Evolutionary conservation across 169 alveolate genomes (phyloP).

Genomic region (Plasmodium gaboni): DNA sequence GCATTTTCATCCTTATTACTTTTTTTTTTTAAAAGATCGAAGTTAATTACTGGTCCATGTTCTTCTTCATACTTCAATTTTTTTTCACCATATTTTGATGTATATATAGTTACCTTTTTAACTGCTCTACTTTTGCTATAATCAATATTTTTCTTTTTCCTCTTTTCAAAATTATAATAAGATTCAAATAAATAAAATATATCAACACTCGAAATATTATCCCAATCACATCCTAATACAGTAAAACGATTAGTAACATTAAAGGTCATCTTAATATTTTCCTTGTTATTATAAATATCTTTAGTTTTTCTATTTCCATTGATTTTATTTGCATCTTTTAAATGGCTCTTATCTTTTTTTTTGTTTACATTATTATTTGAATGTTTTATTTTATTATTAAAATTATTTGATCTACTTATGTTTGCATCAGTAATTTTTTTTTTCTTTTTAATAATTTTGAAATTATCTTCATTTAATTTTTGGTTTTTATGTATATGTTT

Average conservation of each 20-base stretch:
- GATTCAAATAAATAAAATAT: constrained; percentile 92
- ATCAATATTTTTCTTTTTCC: constrained; percentile 80
- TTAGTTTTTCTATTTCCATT: constrained; percentile 20
- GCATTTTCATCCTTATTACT: constrained; percentile 33
- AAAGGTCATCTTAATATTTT: constrained; percentile 39
- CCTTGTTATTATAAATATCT: constrained; percentile 56
- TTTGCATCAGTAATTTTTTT: not conserved
- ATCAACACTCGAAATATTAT: constrained; percentile 94
- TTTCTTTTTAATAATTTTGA: not conserved
- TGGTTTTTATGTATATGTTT: not conserved
- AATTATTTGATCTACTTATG: not conserved
- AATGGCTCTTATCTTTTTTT: constrained; percentile 19
- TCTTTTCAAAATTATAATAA: constrained; percentile 84
- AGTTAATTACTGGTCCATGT: constrained; percentile 92
- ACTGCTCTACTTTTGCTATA: constrained; percentile 87
- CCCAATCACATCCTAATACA: constrained; percentile 98
- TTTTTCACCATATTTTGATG: constrained; percentile 95
- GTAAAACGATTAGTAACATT: constrained; percentile 94
- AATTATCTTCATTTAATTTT: constrained; percentile 1
- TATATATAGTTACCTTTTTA: constrained; percentile 92
- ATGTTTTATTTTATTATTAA: constrained; percentile 2
- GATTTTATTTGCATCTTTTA: not conserved
- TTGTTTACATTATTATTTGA: not conserved
- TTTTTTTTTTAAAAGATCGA: not conserved
- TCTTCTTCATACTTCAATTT: constrained; percentile 92